These are phyloP conservation scores for Serpula lacrymans DNA, from an alignment of 768 basidiomycete species.

Conservation along the genomic window DNA sequence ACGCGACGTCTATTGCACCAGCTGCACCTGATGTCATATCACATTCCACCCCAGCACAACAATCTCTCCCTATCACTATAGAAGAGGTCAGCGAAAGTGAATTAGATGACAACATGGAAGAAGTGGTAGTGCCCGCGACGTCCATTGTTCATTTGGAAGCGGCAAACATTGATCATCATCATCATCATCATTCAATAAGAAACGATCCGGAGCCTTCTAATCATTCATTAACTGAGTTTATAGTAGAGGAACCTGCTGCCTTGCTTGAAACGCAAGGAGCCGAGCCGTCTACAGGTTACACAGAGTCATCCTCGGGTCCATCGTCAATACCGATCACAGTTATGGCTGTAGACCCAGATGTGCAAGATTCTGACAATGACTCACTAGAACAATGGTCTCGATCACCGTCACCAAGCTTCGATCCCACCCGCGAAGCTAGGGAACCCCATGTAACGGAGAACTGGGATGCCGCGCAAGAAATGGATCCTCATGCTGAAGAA, in stretches of 20 bases:
- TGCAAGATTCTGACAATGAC: slow-evolving; percentile 22
- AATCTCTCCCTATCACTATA: background rate
- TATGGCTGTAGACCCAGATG: slow-evolving; percentile 5
- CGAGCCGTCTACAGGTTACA: too few relatives aligned
- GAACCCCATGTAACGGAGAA: slow-evolving; percentile 36
- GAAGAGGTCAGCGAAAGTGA: slow-evolving; percentile 11
- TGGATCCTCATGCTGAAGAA: slow-evolving; percentile 75
- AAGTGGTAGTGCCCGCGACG: slow-evolving; percentile 16
- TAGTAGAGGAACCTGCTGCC: too few relatives aligned
- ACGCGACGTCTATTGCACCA: slow-evolving; percentile 3
- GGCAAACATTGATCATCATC: too few relatives aligned
- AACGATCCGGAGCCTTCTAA: too few relatives aligned
- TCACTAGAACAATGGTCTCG: slow-evolving; percentile 35
- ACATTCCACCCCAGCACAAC: too few relatives aligned
- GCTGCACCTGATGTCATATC: slow-evolving; percentile 4
- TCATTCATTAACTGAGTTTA: too few relatives aligned
- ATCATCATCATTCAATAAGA: too few relatives aligned
- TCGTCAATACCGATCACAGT: too few relatives aligned
- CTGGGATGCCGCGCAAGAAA: slow-evolving; percentile 86
- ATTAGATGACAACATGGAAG: slow-evolving; percentile 39
- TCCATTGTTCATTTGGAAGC: too few relatives aligned
- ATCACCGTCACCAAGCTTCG: slow-evolving; percentile 31
- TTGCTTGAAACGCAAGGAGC: too few relatives aligned
- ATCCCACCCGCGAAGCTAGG: slow-evolving; percentile 12
- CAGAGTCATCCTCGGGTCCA: too few relatives aligned